Conservation (phyloP, 139 green algal species). For the Cymbomonas tetramitiformis region DNA sequence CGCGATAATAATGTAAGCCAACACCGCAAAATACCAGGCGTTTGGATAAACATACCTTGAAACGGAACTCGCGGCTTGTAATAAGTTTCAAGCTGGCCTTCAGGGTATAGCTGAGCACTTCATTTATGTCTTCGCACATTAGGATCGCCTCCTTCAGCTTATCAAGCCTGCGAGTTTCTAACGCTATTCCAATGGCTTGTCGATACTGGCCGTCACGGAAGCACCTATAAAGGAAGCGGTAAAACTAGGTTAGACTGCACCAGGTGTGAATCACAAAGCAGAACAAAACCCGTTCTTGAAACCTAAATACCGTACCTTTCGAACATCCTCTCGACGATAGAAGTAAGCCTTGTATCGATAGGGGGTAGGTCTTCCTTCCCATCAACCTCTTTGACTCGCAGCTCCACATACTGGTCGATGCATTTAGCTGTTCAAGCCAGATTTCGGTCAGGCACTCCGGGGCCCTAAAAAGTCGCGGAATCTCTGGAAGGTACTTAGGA, state of each 20-base stretch:
- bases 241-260: background rate
- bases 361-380: conserved; percentile 18
- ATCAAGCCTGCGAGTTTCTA: conserved; percentile 80
- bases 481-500: too few species aligned
- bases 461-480: too few species aligned
- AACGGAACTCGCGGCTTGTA: conserved; percentile 60
- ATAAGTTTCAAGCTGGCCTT: conserved; percentile 61
- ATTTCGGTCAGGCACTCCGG: too few species aligned
- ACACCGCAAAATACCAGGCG: background rate
- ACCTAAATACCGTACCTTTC: conserved; percentile 58
- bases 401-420: conserved; percentile 83
- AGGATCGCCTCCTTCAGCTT: conserved; percentile 55
- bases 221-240: conserved; percentile 34
- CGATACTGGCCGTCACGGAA: conserved; percentile 61
- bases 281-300: background rate
- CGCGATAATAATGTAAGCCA: background rate
- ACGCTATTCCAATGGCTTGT: conserved; percentile 84
- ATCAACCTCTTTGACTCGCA: conserved; percentile 27
- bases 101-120: conserved; percentile 63
- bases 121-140: conserved; percentile 12
- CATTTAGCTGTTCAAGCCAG: conserved; percentile 55
- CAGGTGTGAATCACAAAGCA: too few species aligned
- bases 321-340: conserved; percentile 87
- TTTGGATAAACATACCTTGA: conserved; percentile 9
- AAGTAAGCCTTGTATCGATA: conserved; percentile 64